A percentile compares a stretch with the other conserved stretches of the same genome.
These are phyloP conservation scores for Colletotrichum sp. DNA, from an alignment of 2,329 filamentous ascomycete species.

Conservation along the genomic window DNA sequence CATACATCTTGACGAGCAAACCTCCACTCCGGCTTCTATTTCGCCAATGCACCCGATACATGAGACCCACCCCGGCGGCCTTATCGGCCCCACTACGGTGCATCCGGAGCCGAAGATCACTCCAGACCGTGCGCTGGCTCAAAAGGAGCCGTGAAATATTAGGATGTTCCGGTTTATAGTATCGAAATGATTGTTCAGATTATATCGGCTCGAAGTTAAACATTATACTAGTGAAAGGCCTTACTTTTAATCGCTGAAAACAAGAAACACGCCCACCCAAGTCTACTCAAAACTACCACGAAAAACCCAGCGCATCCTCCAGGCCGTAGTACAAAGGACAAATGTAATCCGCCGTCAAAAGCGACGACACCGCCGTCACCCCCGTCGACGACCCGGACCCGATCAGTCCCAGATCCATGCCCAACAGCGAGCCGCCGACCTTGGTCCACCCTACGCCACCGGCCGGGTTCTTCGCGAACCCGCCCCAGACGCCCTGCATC, in stretches of 20 bases:
- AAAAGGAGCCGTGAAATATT: accelerated
- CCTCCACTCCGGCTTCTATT: not conserved
- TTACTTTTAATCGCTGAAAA: not conserved
- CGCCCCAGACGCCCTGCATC: constrained; percentile 10
- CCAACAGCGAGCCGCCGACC: not conserved
- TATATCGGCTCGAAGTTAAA: not conserved
- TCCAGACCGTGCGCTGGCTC: not conserved
- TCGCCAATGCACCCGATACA: not conserved
- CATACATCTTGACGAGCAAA: not conserved
- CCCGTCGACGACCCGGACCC: not conserved
- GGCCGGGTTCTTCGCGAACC: constrained; percentile 8
- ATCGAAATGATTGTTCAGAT: not conserved
- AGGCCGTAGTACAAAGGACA: not conserved
- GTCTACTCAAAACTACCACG: not conserved
- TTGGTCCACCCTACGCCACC: constrained; percentile 5
- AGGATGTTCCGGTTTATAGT: not conserved
- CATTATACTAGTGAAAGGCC: not conserved
- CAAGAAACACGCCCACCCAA: not conserved
- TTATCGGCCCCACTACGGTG: not conserved
- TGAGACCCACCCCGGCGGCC: accelerated
- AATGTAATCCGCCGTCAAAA: not conserved
- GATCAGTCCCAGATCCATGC: not conserved
- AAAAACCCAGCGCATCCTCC: not conserved
- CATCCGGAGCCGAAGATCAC: not conserved
- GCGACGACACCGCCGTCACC: not conserved